Conservation (phyloP, 148 eudicot genomes). For the Chenopodium berlandieri region DNA sequence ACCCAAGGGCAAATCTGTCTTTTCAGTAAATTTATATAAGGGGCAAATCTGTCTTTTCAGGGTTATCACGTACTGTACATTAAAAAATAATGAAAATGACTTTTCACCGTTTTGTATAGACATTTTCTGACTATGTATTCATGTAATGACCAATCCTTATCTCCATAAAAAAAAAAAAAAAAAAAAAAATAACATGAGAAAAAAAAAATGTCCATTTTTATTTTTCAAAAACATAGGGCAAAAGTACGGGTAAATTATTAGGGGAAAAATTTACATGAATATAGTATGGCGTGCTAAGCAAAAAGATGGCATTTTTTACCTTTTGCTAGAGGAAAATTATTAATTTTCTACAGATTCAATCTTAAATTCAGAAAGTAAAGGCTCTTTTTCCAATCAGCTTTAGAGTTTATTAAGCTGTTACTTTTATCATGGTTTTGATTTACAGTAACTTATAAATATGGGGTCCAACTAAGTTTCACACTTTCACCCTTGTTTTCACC, state of each 20-base stretch:
- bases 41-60: slow-evolving; percentile 20
- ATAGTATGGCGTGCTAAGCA: slow-evolving; percentile 23
- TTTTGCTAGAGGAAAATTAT: not conserved
- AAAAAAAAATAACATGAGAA: too few species aligned
- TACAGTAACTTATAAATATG: slow-evolving; percentile 14
- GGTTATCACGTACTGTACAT: not conserved
- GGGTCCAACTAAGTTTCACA: slow-evolving; percentile 16
- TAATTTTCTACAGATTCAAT: not conserved
- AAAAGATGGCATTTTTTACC: not conserved
- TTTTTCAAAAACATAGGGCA: too few species aligned
- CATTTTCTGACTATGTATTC: slow-evolving; percentile 22
- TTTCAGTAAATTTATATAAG: not conserved
- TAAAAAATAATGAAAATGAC: slow-evolving; percentile 20
- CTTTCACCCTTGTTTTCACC: not conserved
- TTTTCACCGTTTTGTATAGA: slow-evolving; percentile 21
- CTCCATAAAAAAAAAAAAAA: not conserved
- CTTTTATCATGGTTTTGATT: slow-evolving; percentile 27
- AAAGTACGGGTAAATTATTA: too few species aligned
- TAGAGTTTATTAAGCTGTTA: not conserved
- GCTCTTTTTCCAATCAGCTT: slow-evolving; percentile 11
- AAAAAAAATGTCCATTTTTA: too few species aligned
- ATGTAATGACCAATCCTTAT: slow-evolving; percentile 20
- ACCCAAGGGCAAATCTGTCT: slow-evolving; percentile 20
- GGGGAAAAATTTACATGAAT: not conserved
- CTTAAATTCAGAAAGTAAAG: slow-evolving; percentile 19